Evolutionary conservation across 2,329 filamentous ascomycete genomes (phyloP).

Genomic region (Colletotrichum paranaense): DNA sequence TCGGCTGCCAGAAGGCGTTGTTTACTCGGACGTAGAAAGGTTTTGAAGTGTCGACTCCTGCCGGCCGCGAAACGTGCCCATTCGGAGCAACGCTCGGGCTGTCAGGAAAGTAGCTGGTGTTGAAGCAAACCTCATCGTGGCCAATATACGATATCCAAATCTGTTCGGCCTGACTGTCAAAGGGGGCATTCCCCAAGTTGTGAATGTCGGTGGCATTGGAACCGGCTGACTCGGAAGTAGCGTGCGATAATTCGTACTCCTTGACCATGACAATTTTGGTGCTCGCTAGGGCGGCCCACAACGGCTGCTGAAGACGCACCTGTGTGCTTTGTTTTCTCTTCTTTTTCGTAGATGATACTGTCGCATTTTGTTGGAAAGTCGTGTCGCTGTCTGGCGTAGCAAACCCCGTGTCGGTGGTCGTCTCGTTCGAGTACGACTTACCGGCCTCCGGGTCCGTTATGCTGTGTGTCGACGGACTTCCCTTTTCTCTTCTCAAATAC

Average conservation of each 20-base stretch:
- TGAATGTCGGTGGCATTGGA: slow-evolving; percentile 82
- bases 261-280: slow-evolving; percentile 97
- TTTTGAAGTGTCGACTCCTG: slow-evolving; percentile 74
- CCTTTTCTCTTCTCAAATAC: slow-evolving; percentile 71
- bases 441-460: slow-evolving; percentile 72
- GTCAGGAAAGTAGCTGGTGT: slow-evolving; percentile 72
- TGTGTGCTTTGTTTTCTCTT: slow-evolving; percentile 91
- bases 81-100: slow-evolving; percentile 42
- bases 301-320: slow-evolving; percentile 88
- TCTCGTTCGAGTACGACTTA: slow-evolving; percentile 53
- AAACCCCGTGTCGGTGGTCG: slow-evolving; percentile 58
- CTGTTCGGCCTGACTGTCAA: slow-evolving; percentile 75
- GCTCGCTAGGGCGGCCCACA: slow-evolving; percentile 94
- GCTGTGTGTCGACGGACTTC: slow-evolving; percentile 59
- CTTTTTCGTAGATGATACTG: slow-evolving; percentile 76
- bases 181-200: slow-evolving; percentile 80
- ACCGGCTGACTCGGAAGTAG: slow-evolving; percentile 77
- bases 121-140: slow-evolving; percentile 82
- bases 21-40: slow-evolving; percentile 85
- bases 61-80: slow-evolving; percentile 48
- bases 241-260: slow-evolving; percentile 86
- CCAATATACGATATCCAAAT: slow-evolving; percentile 87
- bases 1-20: slow-evolving; percentile 83
- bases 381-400: slow-evolving; percentile 65
- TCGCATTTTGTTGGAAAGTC: slow-evolving; percentile 65